phyloP scores from a whole-genome alignment of 2,329 filamentous ascomycete genomes.

The Neonectria hederae region DNA sequence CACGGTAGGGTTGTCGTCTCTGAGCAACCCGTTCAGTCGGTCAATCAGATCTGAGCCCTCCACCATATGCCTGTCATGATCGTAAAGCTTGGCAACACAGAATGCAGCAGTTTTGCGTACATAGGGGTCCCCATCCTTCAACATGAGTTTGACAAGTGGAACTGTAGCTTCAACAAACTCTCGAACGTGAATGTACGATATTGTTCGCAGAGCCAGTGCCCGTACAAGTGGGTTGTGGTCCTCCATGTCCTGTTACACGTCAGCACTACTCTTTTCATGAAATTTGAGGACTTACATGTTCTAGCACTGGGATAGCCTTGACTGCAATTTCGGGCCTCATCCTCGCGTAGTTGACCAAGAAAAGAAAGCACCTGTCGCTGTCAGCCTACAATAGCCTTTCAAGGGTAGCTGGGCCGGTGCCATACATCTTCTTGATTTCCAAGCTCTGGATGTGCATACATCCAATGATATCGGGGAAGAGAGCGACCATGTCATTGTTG shows the following conservation, averaged over 20 bases:
- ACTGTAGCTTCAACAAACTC: slow-evolving; percentile 95
- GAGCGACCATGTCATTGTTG: slow-evolving; percentile 98
- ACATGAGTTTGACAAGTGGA: slow-evolving; percentile 80
- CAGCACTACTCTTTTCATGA: slow-evolving; percentile 10
- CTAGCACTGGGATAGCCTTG: slow-evolving; percentile 88
- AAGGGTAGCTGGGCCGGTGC: slow-evolving; percentile 38
- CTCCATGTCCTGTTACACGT: slow-evolving; percentile 80
- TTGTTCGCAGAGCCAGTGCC: slow-evolving; percentile 90
- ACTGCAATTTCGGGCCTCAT: slow-evolving; percentile 94
- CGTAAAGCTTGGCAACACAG: slow-evolving; percentile 96
- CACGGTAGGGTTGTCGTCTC: slow-evolving; percentile 97
- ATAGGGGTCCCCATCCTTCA: slow-evolving; percentile 91
- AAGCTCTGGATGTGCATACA: slow-evolving; percentile 96
- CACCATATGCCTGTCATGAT: slow-evolving; percentile 91
- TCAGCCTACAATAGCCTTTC: slow-evolving; percentile 17
- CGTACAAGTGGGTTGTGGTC: slow-evolving; percentile 92
- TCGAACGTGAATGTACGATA: slow-evolving; percentile 96
- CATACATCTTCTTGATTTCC: slow-evolving; percentile 99
- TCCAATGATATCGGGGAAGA: slow-evolving; percentile 93
- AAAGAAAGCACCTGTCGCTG: slow-evolving; percentile 86
- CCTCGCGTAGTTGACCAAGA: slow-evolving; percentile 95
- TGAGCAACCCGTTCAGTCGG: slow-evolving; percentile 84
- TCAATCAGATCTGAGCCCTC: slow-evolving; percentile 94
- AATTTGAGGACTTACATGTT: slow-evolving; percentile 67
- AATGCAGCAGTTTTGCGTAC: slow-evolving; percentile 97